Evolutionary conservation across 129 eudicot genomes (phyloP).

Genomic region (Flaveria ramosissima): DNA sequence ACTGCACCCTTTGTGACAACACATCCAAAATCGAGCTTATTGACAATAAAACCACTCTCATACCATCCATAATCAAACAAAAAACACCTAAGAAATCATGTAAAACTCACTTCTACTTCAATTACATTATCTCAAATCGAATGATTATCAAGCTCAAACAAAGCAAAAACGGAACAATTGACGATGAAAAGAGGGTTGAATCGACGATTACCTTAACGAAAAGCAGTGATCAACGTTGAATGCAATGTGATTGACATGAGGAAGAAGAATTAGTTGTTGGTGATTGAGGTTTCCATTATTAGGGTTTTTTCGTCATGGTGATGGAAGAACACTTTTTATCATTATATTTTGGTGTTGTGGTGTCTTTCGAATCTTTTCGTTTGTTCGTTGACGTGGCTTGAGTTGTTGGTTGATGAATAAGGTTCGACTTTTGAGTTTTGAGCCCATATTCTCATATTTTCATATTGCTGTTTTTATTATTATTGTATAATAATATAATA

Average conservation of each 20-base stretch:
- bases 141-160: constrained; percentile 4
- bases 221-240: constrained; percentile 19
- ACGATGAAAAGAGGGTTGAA: background rate
- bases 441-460: background rate
- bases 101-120: background rate
- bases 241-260: constrained; percentile 23
- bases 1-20: background rate
- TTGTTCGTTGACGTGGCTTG: constrained; percentile 33
- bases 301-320: constrained; percentile 25
- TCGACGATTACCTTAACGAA: constrained; percentile 24
- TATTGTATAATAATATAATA: too few species aligned
- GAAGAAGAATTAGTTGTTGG: constrained; percentile 9
- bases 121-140: background rate
- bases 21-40: background rate
- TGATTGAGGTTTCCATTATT: constrained; percentile 21
- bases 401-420: constrained; percentile 24
- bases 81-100: background rate
- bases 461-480: too few species aligned
- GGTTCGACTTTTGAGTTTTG: background rate
- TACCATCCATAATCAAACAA: background rate
- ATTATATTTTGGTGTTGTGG: constrained; percentile 29
- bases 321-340: constrained; percentile 30
- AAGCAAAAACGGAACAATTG: background rate
- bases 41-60: constrained; percentile 12
- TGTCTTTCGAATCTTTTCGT: constrained; percentile 38